Conservation (phyloP, 129 eudicot genomes). For the Rutidosis leptorrhynchoides region DNA sequence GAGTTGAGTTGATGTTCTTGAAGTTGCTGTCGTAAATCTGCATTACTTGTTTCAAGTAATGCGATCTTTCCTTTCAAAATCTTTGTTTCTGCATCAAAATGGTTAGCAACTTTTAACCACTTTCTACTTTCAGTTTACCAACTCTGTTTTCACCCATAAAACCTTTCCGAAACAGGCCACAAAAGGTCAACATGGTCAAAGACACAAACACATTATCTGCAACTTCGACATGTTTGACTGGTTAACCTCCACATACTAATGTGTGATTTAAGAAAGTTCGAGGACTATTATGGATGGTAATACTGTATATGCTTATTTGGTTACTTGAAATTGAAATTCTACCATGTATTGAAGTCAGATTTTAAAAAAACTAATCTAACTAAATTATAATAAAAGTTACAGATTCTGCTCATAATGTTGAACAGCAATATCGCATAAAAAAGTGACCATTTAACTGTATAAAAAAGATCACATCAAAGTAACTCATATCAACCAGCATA, state of each 20-base stretch:
- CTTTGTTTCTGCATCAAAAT: no score
- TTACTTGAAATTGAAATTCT: not conserved
- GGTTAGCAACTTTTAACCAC: not conserved
- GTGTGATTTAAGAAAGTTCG: no score
- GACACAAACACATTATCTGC: not conserved
- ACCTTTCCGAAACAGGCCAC: no score
- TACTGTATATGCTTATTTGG: no score
- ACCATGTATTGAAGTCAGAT: not conserved
- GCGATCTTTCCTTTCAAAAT: constrained; percentile 78
- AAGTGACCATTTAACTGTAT: not conserved
- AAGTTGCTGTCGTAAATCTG: constrained; percentile 61
- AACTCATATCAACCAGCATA: not conserved
- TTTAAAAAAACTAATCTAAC: no score
- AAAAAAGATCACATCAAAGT: not conserved
- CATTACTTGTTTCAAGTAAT: constrained; percentile 78
- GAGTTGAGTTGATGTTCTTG: constrained; percentile 50
- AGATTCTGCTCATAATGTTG: not conserved
- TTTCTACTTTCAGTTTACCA: not conserved
- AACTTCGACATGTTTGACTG: no score
- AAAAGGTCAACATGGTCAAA: no score
- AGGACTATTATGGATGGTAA: no score
- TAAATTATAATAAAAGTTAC: not conserved
- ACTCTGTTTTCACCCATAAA: not conserved
- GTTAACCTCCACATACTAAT: no score
- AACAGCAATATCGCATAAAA: not conserved